A percentile compares a stretch with the other conserved stretches of the same genome.
Evolutionary conservation across 148 eudicot species (phyloP).

Genomic region (Nepenthes gracilis): DNA sequence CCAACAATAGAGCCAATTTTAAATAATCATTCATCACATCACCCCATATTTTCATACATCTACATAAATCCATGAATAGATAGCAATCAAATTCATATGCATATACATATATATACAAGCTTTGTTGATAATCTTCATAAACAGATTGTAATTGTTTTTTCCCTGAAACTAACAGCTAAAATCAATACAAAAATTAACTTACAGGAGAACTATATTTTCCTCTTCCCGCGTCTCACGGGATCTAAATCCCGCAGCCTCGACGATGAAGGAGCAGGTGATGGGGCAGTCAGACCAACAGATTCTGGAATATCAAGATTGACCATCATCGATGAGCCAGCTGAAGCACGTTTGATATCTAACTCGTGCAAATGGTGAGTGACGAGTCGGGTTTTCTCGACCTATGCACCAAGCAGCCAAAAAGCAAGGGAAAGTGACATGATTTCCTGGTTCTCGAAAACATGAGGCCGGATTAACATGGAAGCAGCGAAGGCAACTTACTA

Average conservation of each 20-base stretch:
- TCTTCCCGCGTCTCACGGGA: constrained; percentile 58
- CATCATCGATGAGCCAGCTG: constrained; percentile 38
- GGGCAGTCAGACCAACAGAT: constrained; percentile 57
- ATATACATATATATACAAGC: too few species aligned
- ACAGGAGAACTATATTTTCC: constrained; percentile 30
- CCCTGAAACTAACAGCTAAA: too few species aligned
- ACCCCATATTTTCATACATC: too few species aligned
- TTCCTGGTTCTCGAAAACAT: not conserved
- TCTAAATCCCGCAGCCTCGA: constrained; percentile 73
- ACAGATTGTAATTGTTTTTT: too few species aligned
- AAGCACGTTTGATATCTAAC: constrained; percentile 38
- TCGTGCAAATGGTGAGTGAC: constrained; percentile 46
- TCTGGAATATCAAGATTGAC: constrained; percentile 85
- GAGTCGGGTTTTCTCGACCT: constrained; percentile 47
- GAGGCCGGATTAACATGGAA: not conserved
- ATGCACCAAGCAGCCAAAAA: constrained; percentile 8
- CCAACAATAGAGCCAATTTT: too few species aligned
- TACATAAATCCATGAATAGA: too few species aligned
- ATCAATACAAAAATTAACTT: too few species aligned
- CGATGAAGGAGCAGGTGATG: constrained; percentile 34
- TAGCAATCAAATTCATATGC: too few species aligned
- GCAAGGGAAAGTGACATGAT: not conserved
- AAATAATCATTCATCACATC: too few species aligned
- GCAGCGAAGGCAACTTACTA: constrained; percentile 33
- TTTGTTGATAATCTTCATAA: too few species aligned